Base-by-base conservation (phyloP, 495 filamentous ascomycete genomes). In the Sphaerosporella brunnea region DNA sequence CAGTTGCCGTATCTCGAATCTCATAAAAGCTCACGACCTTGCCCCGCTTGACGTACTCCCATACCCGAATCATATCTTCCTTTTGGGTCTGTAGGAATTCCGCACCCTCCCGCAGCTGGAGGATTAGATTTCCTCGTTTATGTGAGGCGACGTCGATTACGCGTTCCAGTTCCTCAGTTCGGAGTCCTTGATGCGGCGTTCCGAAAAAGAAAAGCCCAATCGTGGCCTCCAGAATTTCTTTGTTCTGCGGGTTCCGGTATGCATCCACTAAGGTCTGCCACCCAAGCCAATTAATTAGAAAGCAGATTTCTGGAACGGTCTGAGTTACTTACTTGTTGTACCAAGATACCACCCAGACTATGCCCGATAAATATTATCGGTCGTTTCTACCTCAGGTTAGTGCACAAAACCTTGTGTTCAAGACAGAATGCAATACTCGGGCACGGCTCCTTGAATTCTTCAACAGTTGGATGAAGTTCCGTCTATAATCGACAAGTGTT, bases 281-380 rank as follows among this genome's bases (percentile, higher is more conserved):
- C 18, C 10, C 32, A 15, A 13, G 30, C 23, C 37, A 2, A 24
- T 41, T 34, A 10, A 15, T 10, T 3, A 16, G 8, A n/a, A 4
- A 20, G 24, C 35, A 37, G 18, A 13, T 5, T 21, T 7, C 23
- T 25, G 13, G n/a, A 2, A 25, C 23, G n/a, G 18, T 24, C 8
- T 20, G 35, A 21, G 1, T 3, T 3, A 37, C 26, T 9, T 50
- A 64, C 61, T 47, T 61, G 53, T 32, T 59, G 54, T 4, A 65
- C 30, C 8, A 64, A 56, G 32, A 65, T 54, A 0, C 63, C 50
- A 10, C 63, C 61, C 43, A 64, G 48, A 37, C 63, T 62, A 36
- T 63, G 63, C 16, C 54, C 61, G 36, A 64, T 55, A 25, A 64
- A 59, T 16, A 65, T 47, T 2, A 64, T 39, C 9, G 61, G 59